phyloP scores from a whole-genome alignment of 2,329 filamentous ascomycete species.

The Aulographum hederae region DNA sequence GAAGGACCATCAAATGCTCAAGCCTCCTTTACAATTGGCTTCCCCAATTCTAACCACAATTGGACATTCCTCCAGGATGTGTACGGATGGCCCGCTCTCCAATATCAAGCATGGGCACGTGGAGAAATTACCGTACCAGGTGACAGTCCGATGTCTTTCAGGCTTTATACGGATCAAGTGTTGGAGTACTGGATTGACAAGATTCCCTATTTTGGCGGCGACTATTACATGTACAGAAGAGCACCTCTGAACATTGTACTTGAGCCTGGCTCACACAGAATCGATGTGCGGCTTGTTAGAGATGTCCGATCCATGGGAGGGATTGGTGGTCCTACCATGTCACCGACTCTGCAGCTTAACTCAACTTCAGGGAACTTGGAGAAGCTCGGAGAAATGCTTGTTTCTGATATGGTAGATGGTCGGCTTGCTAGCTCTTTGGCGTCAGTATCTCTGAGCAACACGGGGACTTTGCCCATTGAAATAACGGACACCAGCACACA shows the following conservation, averaged over 20 bases:
- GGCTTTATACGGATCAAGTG: conserved; percentile 28
- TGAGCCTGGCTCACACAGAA: conserved; percentile 27
- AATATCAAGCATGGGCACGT: conserved; percentile 40
- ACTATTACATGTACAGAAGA: conserved; percentile 33
- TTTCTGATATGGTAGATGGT: conserved; percentile 33
- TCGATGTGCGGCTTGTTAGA: conserved; percentile 34
- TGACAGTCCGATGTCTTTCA: conserved; percentile 14
- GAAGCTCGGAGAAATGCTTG: conserved; percentile 20
- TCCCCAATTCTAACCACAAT: conserved; percentile 26
- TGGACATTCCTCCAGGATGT: conserved; percentile 33
- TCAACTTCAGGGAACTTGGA: too few species aligned
- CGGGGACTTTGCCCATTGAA: too few species aligned
- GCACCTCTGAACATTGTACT: conserved; percentile 32
- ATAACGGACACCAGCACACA: too few species aligned
- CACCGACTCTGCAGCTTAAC: too few species aligned
- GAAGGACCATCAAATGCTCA: conserved; percentile 13
- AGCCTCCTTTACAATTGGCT: conserved; percentile 24
- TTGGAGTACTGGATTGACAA: conserved; percentile 36
- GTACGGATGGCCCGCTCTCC: conserved; percentile 40
- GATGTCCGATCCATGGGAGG: conserved; percentile 40
- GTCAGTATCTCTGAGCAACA: conserved; percentile 32
- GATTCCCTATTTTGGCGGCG: conserved; percentile 35
- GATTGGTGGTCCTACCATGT: conserved; percentile 25
- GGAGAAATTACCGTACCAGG: conserved; percentile 25
- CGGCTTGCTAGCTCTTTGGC: conserved; percentile 27